A percentile compares a stretch with the other conserved stretches of the same genome.
Conservation (phyloP, 1,284 basidiomycete genomes). For the Ceratobasidium theobromae region DNA sequence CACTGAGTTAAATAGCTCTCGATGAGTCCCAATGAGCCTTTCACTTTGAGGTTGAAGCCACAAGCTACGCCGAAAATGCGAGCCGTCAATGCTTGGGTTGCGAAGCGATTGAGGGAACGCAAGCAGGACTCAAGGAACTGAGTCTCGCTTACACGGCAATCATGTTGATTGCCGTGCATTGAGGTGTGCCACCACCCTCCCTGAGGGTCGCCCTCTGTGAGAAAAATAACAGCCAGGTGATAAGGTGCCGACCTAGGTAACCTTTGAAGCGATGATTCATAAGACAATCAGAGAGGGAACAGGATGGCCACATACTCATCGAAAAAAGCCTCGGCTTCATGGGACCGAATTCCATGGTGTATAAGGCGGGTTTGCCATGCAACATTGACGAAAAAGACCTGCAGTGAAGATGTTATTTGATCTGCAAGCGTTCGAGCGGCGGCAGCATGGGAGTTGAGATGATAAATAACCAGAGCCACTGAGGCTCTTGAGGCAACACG, state of each 20-base stretch:
- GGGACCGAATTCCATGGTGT: background rate
- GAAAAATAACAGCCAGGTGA: background rate
- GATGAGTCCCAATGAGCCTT: background rate
- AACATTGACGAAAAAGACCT: background rate
- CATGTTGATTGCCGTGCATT: background rate
- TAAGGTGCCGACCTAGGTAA: background rate
- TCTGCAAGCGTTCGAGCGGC: background rate
- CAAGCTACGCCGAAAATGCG: background rate
- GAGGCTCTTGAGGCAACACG: background rate
- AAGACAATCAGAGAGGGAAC: background rate
- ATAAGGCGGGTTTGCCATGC: background rate
- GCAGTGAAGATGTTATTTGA: background rate
- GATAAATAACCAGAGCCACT: background rate
- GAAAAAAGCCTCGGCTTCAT: background rate
- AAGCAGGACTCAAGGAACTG: background rate
- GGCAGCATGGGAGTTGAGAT: background rate
- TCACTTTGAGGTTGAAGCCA: background rate
- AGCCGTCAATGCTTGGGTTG: background rate
- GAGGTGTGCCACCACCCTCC: slow-evolving; percentile 10
- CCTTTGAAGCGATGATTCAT: background rate
- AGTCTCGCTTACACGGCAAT: background rate
- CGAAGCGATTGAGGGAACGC: background rate
- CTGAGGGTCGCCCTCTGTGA: background rate
- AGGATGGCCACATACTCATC: background rate
- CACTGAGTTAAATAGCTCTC: background rate